Base-by-base conservation (phyloP, 2,329 filamentous ascomycete genomes). In the Setomelanomma holmii region DNA sequence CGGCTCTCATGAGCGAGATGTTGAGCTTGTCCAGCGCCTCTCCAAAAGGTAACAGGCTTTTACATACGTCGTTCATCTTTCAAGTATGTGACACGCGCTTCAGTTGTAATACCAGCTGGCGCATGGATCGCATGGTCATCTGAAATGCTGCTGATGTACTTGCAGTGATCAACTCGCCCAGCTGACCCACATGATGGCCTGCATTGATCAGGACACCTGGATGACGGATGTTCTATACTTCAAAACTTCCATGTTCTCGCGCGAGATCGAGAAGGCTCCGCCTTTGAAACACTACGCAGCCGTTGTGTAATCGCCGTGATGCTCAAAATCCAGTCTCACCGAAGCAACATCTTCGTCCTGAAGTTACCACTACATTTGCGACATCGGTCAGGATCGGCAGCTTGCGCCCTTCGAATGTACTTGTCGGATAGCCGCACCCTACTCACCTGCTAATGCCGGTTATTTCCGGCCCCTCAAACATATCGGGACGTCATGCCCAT, bases 1-100 rank as follows among this genome's bases (percentile, higher is more conserved):
- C 27, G 68, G 69, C 5, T 61, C 70, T 51, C 77, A 80, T 51
- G 70, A 75, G 35, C 59, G 67, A n/a, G 77, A 80, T 55, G 46
- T 80, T 19, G 72, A 72, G 23, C 53, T 65, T 39, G 53, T 72
- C 10, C 58, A 64, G 33, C 58, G 50, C 22, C 50, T 56, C 40
- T 50, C 56, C 17, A 56, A 51, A 40, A 55, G 53, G 47, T 56
- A 51, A 58, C 12, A 14, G 27, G 27, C 27, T 21, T 19, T 12
- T 6, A 12, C 36, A 20, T 12, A 21, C 21, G n/a, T 20, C 17
- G 21, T 6, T 19, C 5, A 19, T 10, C 19, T 8, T n/a, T 20
- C n/a, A 38, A 38, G 8, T 38, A 16, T 38, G 35, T 8, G 19
- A 33, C 19, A 10, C 7, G 35, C n/a, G 8, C n/a, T 12, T n/a